Conservation (phyloP, 129 eudicot species). For the Escallonia herrerae region DNA sequence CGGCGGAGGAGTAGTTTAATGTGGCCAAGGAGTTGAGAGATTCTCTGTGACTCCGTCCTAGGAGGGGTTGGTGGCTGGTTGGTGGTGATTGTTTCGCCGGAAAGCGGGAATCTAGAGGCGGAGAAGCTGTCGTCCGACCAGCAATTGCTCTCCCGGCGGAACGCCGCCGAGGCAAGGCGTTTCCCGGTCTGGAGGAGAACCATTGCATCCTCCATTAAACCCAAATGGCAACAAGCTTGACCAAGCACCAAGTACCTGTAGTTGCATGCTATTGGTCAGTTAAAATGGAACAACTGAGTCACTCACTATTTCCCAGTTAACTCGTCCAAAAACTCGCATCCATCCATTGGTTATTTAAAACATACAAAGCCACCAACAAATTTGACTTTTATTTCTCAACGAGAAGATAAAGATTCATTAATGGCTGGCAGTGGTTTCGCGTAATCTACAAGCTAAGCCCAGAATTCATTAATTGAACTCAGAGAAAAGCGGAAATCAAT, state of each 20-base stretch:
- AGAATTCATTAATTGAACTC: conserved; percentile 6
- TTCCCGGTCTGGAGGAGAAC: conserved; percentile 84
- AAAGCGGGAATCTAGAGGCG: conserved; percentile 30
- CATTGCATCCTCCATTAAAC: conserved; percentile 95
- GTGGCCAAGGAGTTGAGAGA: conserved; percentile 65
- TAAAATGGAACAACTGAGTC: background rate
- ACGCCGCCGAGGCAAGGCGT: conserved; percentile 90
- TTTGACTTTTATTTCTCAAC: background rate
- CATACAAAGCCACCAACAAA: background rate
- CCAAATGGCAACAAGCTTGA: conserved; percentile 92
- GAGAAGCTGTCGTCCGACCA: conserved; percentile 87
- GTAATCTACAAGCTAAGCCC: conserved; percentile 35
- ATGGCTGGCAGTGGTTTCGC: conserved; percentile 28
- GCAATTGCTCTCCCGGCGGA: conserved; percentile 85
- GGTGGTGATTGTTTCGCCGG: conserved; percentile 28
- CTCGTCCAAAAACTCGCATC: background rate
- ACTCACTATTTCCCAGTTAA: conserved; percentile 6
- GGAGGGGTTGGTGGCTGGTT: conserved; percentile 52
- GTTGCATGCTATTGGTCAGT: background rate
- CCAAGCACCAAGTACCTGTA: conserved; percentile 82
- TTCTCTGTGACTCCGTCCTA: conserved; percentile 56
- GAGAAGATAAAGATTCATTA: conserved; percentile 16
- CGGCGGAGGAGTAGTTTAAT: conserved; percentile 91
- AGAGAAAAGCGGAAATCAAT: background rate
- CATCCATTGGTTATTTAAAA: background rate